Base-by-base conservation (phyloP, 352 stramenopile genomes). In the Phytopythium delawarense region DNA sequence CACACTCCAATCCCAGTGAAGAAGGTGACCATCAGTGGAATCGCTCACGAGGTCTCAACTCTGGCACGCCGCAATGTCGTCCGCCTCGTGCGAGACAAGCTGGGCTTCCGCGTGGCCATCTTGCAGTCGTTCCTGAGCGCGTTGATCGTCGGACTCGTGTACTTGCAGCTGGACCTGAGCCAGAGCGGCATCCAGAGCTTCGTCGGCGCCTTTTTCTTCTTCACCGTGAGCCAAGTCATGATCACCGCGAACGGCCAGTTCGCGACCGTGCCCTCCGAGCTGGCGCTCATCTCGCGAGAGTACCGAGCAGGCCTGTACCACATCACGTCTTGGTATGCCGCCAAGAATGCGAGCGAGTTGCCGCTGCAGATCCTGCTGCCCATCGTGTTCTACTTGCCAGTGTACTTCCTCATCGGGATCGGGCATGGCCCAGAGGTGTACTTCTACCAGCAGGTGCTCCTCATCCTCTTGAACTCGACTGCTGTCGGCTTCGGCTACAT, bases 331-430 rank as follows among this genome's bases (percentile, higher is more conserved):
- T 79, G 72, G 69, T 79, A 75, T 35, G 7, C 65, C 12, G 60
- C 69, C 44, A 79, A 75, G 56, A 79, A 74, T 57, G n/a, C 67
- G n/a, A 79, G 66, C 30, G 72, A 79, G 57, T 25, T 75, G 5
- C 62, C 58, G 1, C 65, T 76, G 52, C 72, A 79, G 51, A 28
- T 75, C 15, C 28, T 76, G 13, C 54, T 76, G 34, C 63, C 69
- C 6, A 52, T 75, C 21, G 35, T 76, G 25, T 70, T 74, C 37
- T 65, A 75, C 32, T 18, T 72, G 1, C 68, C 69, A 0, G 44
- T 61, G 7, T 78, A 80, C 50, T 75, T 75, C 44, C 51, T 78
- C 45, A 61, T 78, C 48, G 72, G 67, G 2, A 63, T 78, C 34
- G 55, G 46, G 0, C 44, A 53, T 13, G 62, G 66, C 21, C 45